Conservation (phyloP, 2,329 filamentous ascomycete species). For the Sporothrix phasma region DNA sequence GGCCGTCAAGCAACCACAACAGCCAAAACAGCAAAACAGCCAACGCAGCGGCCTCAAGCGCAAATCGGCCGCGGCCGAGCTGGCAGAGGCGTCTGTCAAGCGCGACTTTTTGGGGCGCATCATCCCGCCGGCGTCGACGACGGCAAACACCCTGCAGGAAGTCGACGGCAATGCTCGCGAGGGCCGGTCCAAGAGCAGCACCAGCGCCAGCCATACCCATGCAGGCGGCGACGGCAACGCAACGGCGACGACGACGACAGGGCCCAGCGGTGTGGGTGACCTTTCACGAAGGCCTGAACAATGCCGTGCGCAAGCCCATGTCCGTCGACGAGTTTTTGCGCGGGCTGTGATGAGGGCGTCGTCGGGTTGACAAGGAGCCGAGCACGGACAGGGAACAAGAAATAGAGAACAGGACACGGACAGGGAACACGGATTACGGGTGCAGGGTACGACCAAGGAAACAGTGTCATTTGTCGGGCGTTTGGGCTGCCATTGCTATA, state of each 20-base stretch:
- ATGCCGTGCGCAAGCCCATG: conserved; percentile 83
- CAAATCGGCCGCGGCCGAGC: conserved; percentile 20
- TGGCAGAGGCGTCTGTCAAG: conserved; percentile 40
- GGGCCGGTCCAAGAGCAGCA: conserved; percentile 18
- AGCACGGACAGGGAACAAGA: too few species aligned
- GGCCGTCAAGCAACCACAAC: neutral
- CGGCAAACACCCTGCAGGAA: conserved; percentile 22
- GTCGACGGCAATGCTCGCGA: conserved; percentile 30
- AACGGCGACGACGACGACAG: conserved; percentile 26
- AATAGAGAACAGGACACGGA: too few species aligned
- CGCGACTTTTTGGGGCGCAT: conserved; percentile 80
- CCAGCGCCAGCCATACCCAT: too few species aligned
- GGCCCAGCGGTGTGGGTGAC: conserved; percentile 69
- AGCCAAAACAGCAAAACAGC: conserved; percentile 31
- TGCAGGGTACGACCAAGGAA: neutral
- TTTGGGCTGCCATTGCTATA: too few species aligned
- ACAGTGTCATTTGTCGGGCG: neutral
- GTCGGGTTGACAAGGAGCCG: too few species aligned
- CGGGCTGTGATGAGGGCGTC: conserved; percentile 39
- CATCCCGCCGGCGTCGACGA: conserved; percentile 35
- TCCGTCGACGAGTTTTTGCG: conserved; percentile 68
- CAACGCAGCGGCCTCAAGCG: conserved; percentile 28
- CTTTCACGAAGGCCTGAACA: conserved; percentile 83
- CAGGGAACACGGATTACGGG: too few species aligned
- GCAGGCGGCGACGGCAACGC: too few species aligned